Evolutionary conservation across 2,329 filamentous ascomycete species (phyloP), one percentile per base, ranked within the genome.

Genomic region (Fusarium sp.): DNA sequence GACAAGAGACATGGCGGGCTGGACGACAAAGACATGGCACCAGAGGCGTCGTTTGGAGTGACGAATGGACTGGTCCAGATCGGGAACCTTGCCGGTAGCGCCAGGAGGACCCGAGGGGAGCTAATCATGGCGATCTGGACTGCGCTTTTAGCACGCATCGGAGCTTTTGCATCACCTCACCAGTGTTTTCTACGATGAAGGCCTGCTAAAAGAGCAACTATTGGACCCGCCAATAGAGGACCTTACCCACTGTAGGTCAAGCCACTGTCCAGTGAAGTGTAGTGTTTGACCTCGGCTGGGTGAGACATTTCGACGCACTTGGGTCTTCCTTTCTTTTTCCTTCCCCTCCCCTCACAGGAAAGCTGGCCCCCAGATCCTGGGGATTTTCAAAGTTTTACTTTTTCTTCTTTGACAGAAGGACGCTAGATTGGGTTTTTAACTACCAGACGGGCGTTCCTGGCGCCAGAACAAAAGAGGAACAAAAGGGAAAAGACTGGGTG

Each of bases 11-110:
- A 66, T 62, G 60, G 60, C 66, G 66, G 43, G 66, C 61, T 60
- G 24, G 54, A n/a, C 24, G 41, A 56, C 14, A n/a, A 20, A 43
- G 39, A 60, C 50, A 62, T 65, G 54, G 63, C 37, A 61, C 50
- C 58, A 64, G 64, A 69, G 69, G 71, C 69, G 69, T 69, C 52
- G 27, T 16, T 27, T 24, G 41, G 35, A 39, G 41, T 68, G 52
- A 68, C 66, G 52, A 73, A 65, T 69, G 56, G 64, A 68, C 56
- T 67, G 68, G 71, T 56, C 72, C 67, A 72, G 72, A 74, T 74
- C 69, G 67, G 57, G 43, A 41, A 56, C 58, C 41, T 45, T 24
- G 33, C 57, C 20, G 48, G 58, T 59, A 45, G 67, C n/a, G 43
- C 57, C 37, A 58, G 58, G 65, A 45, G 37, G 52, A 65, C 35